These are phyloP conservation scores for Fusarium mexicanum DNA, from an alignment of 2,329 filamentous ascomycete species.

Conservation along the genomic window DNA sequence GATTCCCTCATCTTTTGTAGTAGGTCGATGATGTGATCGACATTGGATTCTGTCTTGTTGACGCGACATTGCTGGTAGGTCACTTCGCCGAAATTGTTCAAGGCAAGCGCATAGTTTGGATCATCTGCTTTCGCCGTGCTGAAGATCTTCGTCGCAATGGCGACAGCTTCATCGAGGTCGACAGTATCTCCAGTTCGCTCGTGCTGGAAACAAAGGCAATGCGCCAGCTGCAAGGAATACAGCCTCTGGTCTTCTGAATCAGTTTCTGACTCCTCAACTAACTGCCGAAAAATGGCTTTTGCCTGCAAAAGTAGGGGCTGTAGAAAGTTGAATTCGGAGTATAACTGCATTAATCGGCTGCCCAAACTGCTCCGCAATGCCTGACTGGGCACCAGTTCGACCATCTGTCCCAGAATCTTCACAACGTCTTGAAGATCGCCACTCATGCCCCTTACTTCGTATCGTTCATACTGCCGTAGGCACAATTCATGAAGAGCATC, in stretches of 20 bases:
- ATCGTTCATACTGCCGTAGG: neutral
- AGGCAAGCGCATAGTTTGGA: accelerated
- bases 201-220: neutral
- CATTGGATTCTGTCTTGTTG: accelerated
- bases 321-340: neutral
- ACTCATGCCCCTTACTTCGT: neutral
- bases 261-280: neutral
- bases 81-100: accelerated
- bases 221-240: neutral
- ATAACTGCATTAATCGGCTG: neutral
- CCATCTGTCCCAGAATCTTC: neutral
- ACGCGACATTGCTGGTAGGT: neutral
- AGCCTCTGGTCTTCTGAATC: accelerated
- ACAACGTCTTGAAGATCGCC: neutral
- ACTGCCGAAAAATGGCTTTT: neutral
- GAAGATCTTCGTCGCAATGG: accelerated
- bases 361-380: neutral
- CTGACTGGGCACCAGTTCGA: neutral
- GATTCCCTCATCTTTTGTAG: accelerated
- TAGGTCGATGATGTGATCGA: accelerated
- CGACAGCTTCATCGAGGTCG: neutral
- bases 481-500: neutral
- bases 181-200: neutral
- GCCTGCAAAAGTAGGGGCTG: neutral
- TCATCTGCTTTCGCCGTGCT: neutral